Evolutionary conservation across 768 basidiomycete genomes (phyloP), one percentile per base, ranked within the genome.

Genomic region (Amylocystis lapponica): DNA sequence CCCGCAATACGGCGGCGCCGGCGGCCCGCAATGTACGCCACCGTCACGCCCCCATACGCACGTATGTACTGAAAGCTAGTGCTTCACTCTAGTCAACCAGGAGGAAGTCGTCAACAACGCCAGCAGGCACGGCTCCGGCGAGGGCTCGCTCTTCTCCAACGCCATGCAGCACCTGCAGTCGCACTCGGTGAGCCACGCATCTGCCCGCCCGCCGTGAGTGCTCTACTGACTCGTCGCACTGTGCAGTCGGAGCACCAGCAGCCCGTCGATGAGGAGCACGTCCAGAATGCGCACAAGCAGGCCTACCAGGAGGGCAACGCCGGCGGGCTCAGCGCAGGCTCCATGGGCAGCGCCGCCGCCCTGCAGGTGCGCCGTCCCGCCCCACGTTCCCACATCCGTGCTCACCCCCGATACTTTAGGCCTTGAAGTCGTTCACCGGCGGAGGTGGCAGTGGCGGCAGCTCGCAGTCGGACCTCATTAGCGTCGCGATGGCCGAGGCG

Each of bases 401-500:
- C 41, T 2, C 27, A 27, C 17, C 22, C 21, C 17, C 10, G 12
- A 12, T 1, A 8, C n/a, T 19, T 27, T 8, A 87, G 81, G 71
- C 71, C 6, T 59, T 89, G 46, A 82, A 88, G 65, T 56, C 70
- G 52, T 86, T 86, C 66, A 82, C 83, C 2, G 76, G 82, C 14
- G 27, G 65, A 2, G 47, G 64, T 23, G 54, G 58, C 13, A 64
- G 59, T 27, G 45, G 58, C 5, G 63, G 74, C 6, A 66, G 70
- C 35, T 71, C 69, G 38, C 70, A 75, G 59, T 78, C 78, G 29
- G 61, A 93, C 61, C 66, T 94, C 46, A 81, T 95, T 63, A 84
- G 85, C 55, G 63, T 90, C 62, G 91, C 92, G 4, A 90, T 95
- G 88, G 77, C 78, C 0, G 83, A 94, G 52, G 85, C 81, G 0